Evolutionary conservation across 2,329 filamentous ascomycete genomes (phyloP), one percentile per base, ranked within the genome.

Genomic region (Didymella exigua): DNA sequence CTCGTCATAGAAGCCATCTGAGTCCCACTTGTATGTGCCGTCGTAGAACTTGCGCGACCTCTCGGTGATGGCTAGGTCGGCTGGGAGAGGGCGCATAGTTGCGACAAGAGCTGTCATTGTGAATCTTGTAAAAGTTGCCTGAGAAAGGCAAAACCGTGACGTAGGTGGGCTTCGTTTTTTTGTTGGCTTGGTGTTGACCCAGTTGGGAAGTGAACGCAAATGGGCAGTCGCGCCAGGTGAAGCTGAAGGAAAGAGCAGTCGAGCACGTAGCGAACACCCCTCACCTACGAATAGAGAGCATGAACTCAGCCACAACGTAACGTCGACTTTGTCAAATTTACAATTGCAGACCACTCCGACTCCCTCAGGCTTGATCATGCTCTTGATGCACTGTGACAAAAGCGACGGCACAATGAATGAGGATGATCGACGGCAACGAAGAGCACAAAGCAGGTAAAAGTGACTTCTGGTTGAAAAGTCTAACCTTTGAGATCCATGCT

Each of bases 31-130:
- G 29, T 67, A 70, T 5, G 63, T 68, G 23, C 68, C 68, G 21
- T 71, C 54, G 47, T 71, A 73, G 60, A 73, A 73, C 23, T 64
- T 66, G 7, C 47, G 56, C 5, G 70, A 73, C 33, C 59, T 43
- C 36, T 66, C 59, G 10, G 52, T 63, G n/a, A 71, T 53, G 5
- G 46, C 30, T 9, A 47, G 23, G 16, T 55, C 30, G 1, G 29
- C 16, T 5, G 46, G 52, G 9, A 55, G 29, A 26, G 5, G 29
- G 14, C 5, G n/a, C 16, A 10, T 27, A 4, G 18, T 16, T 24
- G 18, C 10, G 5, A 14, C 14, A 11, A 14, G 14, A 14, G 18
- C n/a, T 5, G 13, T 9, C 33, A 51, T 44, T 18, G 23, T 31
- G 23, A 19, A 13, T 18, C 31, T 11, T 19, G 5, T 19, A 0